phyloP scores from a whole-genome alignment of 176 grass and related monocot genomes.

The Sorghum bicolor region DNA sequence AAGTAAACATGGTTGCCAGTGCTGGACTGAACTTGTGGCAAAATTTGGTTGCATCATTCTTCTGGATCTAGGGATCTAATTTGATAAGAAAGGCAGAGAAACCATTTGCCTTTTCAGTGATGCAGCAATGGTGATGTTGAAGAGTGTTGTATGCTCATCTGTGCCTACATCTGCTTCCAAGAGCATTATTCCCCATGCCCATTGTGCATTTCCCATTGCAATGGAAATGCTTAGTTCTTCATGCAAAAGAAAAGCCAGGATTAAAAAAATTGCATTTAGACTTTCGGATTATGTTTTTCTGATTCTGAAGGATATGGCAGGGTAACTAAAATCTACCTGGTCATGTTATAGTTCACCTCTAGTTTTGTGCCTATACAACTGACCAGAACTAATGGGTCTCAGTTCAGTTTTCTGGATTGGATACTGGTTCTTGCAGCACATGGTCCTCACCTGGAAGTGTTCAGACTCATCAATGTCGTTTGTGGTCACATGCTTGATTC shows the following conservation, averaged over 20 bases:
- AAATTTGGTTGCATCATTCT: slow-evolving; percentile 1
- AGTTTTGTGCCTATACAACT: background rate
- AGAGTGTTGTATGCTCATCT: slow-evolving; percentile 10
- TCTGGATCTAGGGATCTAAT: slow-evolving; percentile 29
- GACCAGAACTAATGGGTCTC: background rate
- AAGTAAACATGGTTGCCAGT: slow-evolving; percentile 11
- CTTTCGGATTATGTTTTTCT: background rate
- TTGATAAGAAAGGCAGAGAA: slow-evolving; percentile 25
- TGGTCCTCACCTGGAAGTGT: slow-evolving; percentile 4
- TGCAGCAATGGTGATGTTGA: slow-evolving; percentile 6
- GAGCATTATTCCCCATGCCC: background rate
- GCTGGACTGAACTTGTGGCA: slow-evolving; percentile 10
- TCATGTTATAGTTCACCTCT: slow-evolving; percentile 25
- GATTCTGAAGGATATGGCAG: slow-evolving; percentile 28
- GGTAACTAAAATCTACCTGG: slow-evolving; percentile 3
- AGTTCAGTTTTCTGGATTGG: slow-evolving; percentile 27
- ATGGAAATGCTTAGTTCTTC: slow-evolving; percentile 26
- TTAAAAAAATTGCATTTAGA: slow-evolving; percentile 19
- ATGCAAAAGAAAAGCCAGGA: background rate
- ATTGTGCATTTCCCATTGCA: slow-evolving; percentile 4
- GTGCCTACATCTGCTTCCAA: slow-evolving; percentile 26
- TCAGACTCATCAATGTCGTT: background rate
- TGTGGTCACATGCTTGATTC: slow-evolving; percentile 15
- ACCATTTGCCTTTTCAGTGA: slow-evolving; percentile 25
- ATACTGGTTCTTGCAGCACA: slow-evolving; percentile 21